Conservation (phyloP, 202 grass and related monocot genomes). For the Musa balbisiana region DNA sequence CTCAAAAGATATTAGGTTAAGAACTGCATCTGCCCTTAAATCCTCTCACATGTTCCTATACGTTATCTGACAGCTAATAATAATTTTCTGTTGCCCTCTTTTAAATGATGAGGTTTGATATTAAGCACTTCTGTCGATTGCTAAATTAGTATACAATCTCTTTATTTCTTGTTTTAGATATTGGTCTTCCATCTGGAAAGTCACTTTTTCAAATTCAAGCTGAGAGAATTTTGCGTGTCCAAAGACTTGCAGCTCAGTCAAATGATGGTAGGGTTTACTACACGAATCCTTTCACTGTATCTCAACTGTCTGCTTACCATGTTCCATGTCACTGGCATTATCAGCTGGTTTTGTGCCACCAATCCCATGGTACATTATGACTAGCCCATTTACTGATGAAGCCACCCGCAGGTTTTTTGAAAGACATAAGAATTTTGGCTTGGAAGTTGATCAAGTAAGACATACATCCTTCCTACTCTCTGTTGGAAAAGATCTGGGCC, state of each 20-base stretch:
- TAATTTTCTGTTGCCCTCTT: too few species aligned
- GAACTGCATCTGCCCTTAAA: too few species aligned
- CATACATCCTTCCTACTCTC: too few species aligned
- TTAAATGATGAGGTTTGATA: too few species aligned
- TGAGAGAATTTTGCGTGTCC: constrained; percentile 75
- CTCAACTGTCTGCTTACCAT: constrained; percentile 14
- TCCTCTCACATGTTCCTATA: too few species aligned
- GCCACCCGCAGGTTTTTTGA: constrained; percentile 82
- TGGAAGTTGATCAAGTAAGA: constrained; percentile 88
- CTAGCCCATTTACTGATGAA: constrained; percentile 89
- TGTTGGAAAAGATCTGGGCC: too few species aligned
- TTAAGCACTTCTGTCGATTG: too few species aligned
- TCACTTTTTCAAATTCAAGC: constrained; percentile 98
- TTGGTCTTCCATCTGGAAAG: constrained; percentile 94
- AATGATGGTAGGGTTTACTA: constrained; percentile 52
- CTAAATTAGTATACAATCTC: neutral
- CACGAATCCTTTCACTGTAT: neutral
- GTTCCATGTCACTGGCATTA: constrained; percentile 28
- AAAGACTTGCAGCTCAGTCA: constrained; percentile 88
- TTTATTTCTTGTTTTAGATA: constrained; percentile 38
- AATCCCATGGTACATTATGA: constrained; percentile 99
- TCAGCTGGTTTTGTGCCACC: constrained; percentile 36
- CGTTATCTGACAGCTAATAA: too few species aligned
- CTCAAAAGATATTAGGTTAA: too few species aligned
- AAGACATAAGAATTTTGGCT: constrained; percentile 88